phyloP scores from a whole-genome alignment of 305 asterid genomes.

The Coffea humblotiana region DNA sequence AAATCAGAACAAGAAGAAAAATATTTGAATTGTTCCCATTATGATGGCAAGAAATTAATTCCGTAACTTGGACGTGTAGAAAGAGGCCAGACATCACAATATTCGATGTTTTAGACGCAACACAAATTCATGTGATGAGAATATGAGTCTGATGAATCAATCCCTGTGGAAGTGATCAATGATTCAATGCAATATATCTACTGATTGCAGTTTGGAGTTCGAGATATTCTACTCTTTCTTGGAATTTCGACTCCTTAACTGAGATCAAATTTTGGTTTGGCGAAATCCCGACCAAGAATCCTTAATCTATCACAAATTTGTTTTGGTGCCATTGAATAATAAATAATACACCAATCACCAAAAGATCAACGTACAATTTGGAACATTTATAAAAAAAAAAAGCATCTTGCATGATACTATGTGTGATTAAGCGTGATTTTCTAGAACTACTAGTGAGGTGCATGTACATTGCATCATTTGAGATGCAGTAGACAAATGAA shows the following conservation, averaged over 20 bases:
- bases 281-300: conserved; percentile 21
- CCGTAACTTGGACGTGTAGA: conserved; percentile 9
- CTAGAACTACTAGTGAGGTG: not conserved
- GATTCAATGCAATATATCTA: not conserved
- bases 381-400: no score
- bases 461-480: conserved; percentile 16
- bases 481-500: conserved; percentile 12
- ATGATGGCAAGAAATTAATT: conserved; percentile 3
- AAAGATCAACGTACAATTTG: not conserved
- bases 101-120: not conserved
- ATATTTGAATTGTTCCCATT: not conserved
- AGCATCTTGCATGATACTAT: no score
- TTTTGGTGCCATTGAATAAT: not conserved
- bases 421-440: not conserved
- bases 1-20: not conserved
- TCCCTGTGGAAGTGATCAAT: not conserved
- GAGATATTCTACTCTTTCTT: not conserved
- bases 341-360: not conserved
- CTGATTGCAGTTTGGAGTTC: not conserved
- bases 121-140: not conserved
- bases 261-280: not conserved
- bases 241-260: conserved; percentile 16
- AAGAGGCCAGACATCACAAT: conserved; percentile 4
- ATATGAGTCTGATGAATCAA: no score
- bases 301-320: conserved; percentile 9